Conservation (phyloP, 192 early-diverging fungal species). For the Coemansia asiatica region DNA sequence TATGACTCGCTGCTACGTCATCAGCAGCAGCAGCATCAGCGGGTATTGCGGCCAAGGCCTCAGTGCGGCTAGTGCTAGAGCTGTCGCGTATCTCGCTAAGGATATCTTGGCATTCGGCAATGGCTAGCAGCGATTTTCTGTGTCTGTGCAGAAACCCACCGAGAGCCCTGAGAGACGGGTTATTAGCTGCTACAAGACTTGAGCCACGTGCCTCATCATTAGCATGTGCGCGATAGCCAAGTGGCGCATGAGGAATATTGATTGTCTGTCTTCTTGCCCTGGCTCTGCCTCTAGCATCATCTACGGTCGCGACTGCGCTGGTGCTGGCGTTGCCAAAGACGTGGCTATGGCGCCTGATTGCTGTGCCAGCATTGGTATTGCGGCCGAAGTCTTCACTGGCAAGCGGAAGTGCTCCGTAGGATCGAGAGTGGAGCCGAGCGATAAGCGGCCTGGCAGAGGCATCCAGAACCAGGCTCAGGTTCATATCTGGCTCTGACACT, state of each 20-base stretch:
- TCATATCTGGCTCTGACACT: neutral
- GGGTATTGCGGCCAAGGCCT: too few species aligned
- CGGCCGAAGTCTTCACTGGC: neutral
- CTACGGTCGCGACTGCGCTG: neutral
- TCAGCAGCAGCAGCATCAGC: neutral
- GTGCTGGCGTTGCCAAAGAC: constrained; percentile 3
- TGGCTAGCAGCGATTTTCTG: constrained; percentile 50
- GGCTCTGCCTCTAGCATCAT: too few species aligned
- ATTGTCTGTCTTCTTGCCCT: constrained; percentile 20
- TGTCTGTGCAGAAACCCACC: constrained; percentile 42
- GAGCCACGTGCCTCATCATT: constrained; percentile 20
- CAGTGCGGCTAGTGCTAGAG: too few species aligned
- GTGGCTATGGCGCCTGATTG: neutral
- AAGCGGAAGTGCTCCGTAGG: constrained; percentile 1
- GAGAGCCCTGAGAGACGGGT: constrained; percentile 25
- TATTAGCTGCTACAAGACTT: constrained; percentile 9
- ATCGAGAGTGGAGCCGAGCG: constrained; percentile 1
- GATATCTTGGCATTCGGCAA: constrained; percentile 48
- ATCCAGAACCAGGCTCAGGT: neutral
- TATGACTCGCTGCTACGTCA: too few species aligned
- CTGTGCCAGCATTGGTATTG: too few species aligned
- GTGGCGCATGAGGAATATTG: constrained; percentile 4
- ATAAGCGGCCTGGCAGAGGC: neutral
- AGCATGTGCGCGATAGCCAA: neutral
- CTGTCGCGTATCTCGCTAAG: constrained; percentile 16